Evolutionary conservation across 192 early-diverging fungal genomes (phyloP).

Genomic region (Funneliformis geosporum): DNA sequence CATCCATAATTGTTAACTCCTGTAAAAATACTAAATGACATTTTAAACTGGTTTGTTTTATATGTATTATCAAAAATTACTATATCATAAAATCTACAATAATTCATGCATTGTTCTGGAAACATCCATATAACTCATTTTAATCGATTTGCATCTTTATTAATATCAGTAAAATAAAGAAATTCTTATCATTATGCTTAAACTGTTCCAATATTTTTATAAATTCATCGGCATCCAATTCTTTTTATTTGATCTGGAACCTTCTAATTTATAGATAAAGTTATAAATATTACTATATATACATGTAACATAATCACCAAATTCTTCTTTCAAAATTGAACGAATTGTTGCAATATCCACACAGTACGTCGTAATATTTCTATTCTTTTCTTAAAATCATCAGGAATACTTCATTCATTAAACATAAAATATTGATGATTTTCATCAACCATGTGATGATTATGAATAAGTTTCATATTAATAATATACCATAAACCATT

Average conservation of each 20-base stretch:
- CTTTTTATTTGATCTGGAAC: neutral
- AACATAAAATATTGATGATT: neutral
- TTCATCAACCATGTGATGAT: neutral
- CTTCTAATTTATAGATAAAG: constrained; percentile 2
- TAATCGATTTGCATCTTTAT: neutral
- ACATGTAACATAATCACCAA: constrained; percentile 1
- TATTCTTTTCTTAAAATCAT: neutral
- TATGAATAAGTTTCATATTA: no score
- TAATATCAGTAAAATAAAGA: neutral
- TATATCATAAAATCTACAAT: constrained; percentile 9
- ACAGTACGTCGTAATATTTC: neutral
- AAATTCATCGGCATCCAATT: neutral
- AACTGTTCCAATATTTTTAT: neutral
- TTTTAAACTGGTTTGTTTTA: neutral
- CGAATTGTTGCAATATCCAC: neutral
- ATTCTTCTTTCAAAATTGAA: constrained; percentile 2
- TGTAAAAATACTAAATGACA: constrained; percentile 7
- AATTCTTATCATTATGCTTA: neutral
- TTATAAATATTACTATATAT: constrained; percentile 14
- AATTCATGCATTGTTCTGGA: neutral
- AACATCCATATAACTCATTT: neutral
- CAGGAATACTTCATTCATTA: neutral
- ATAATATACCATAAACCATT: neutral
- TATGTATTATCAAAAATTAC: constrained; percentile 16
- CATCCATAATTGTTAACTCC: constrained; percentile 10